Conservation (phyloP, 2,329 filamentous ascomycete species). For the Atkinsonella hypoxylon region DNA sequence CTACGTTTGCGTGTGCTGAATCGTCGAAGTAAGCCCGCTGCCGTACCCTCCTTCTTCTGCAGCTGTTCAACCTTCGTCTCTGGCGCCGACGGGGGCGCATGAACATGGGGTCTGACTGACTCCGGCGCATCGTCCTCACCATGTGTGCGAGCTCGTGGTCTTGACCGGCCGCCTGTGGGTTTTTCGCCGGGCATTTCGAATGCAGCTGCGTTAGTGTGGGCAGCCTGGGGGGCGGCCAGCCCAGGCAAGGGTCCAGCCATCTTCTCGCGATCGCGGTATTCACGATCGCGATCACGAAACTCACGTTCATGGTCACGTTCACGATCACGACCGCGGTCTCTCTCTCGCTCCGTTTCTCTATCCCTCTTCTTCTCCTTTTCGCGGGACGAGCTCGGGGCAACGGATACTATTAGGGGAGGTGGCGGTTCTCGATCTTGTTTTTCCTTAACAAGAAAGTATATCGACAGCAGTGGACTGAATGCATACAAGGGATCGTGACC, state of each 20-base stretch:
- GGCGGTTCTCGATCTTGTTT: conserved; percentile 73
- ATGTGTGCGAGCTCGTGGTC: conserved; percentile 81
- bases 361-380: conserved; percentile 3
- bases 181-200: conserved; percentile 88
- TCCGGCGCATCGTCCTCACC: conserved; percentile 85
- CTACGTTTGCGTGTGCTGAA: conserved; percentile 79
- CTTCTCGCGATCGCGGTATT: conserved; percentile 19
- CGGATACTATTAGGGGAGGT: conserved; percentile 6
- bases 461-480: conserved; percentile 80
- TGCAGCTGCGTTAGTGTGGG: conserved; percentile 72
- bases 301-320: conserved; percentile 8
- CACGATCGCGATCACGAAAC: conserved; percentile 13
- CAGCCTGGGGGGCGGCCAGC: conserved; percentile 69
- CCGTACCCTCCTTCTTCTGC: conserved; percentile 75
- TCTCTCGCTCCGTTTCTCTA: conserved; percentile 15
- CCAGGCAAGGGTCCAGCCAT: conserved; percentile 50
- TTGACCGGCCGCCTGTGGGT: conserved; percentile 68
- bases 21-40: conserved; percentile 70
- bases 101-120: conserved; percentile 18
- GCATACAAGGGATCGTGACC: conserved; percentile 85
- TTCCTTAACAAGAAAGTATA: conserved; percentile 93
- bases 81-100: conserved; percentile 26
- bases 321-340: conserved; percentile 16
- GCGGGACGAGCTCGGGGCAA: not conserved
- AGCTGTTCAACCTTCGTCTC: conserved; percentile 49